Evolutionary conservation across 2,329 filamentous ascomycete species (phyloP).

Genomic region (Sodiomyces alkalinus): DNA sequence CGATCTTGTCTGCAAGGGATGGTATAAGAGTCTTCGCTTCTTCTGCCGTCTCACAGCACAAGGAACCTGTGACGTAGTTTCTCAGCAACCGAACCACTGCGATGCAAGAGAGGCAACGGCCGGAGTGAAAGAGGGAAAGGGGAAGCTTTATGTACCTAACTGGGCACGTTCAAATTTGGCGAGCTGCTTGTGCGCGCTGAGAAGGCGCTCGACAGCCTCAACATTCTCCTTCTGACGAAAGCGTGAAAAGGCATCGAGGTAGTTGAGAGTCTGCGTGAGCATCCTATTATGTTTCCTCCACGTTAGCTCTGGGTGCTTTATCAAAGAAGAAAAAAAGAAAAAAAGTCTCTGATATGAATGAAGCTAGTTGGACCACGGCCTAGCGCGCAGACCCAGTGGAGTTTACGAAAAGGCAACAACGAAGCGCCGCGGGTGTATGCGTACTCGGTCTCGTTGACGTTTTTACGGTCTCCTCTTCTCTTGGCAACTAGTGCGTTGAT

Average conservation of each 20-base stretch:
- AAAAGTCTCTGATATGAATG: too few relatives aligned
- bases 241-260: conserved; percentile 85
- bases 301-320: too few relatives aligned
- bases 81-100: conserved; percentile 2
- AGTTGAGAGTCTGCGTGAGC: conserved; percentile 76
- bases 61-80: conserved; percentile 47
- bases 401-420: too few relatives aligned
- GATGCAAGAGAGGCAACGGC: too few relatives aligned
- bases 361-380: too few relatives aligned
- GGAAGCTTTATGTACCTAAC: conserved; percentile 44
- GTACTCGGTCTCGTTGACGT: conserved; percentile 72
- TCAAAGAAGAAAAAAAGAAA: too few relatives aligned
- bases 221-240: conserved; percentile 94
- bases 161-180: conserved; percentile 90
- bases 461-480: conserved; percentile 64
- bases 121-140: neutral
- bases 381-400: too few relatives aligned
- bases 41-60: conserved; percentile 85
- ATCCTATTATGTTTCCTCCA: too few relatives aligned
- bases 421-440: too few relatives aligned
- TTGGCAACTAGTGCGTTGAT: conserved; percentile 80
- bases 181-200: conserved; percentile 65
- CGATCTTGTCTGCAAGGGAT: conserved; percentile 75
- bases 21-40: conserved; percentile 96
- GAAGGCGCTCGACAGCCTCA: conserved; percentile 78